These are phyloP conservation scores for Chaetomium cochliodes DNA, from an alignment of 495 filamentous ascomycete genomes.

Conservation along the genomic window DNA sequence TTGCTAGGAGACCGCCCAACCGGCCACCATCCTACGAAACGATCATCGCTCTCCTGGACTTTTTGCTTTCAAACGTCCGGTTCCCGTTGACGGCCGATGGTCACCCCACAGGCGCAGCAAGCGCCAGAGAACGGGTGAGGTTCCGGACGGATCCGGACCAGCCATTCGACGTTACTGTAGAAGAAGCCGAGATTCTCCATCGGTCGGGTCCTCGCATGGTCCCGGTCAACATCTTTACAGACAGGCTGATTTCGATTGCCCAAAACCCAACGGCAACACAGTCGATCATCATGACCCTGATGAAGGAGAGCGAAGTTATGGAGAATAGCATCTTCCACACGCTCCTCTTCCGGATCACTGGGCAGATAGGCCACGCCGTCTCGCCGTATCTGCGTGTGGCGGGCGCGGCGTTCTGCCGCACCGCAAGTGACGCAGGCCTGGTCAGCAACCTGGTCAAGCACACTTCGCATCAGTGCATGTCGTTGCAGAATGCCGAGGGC, in stretches of 20 bases:
- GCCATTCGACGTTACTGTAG: constrained; percentile 38
- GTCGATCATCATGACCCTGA: constrained; percentile 45
- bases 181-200: constrained; percentile 46
- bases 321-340: constrained; percentile 38
- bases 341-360: constrained; percentile 37
- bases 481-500: constrained; percentile 43
- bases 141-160: constrained; percentile 24
- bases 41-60: constrained; percentile 57
- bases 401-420: constrained; percentile 36
- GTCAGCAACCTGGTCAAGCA: constrained; percentile 39
- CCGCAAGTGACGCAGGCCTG: constrained; percentile 28
- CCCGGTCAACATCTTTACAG: constrained; percentile 46
- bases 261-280: constrained; percentile 48
- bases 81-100: constrained; percentile 15
- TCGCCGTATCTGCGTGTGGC: constrained; percentile 42
- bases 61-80: constrained; percentile 49
- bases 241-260: constrained; percentile 51
- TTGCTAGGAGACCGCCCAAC: constrained; percentile 51
- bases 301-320: constrained; percentile 38
- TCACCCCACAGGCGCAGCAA: not conserved
- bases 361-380: constrained; percentile 33
- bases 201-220: constrained; percentile 39
- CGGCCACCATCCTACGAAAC: constrained; percentile 53
- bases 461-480: constrained; percentile 39
- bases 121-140: constrained; percentile 30